Evolutionary conservation across 164 flowering plant species (phyloP).

Genomic region (Sextonia rubra): DNA sequence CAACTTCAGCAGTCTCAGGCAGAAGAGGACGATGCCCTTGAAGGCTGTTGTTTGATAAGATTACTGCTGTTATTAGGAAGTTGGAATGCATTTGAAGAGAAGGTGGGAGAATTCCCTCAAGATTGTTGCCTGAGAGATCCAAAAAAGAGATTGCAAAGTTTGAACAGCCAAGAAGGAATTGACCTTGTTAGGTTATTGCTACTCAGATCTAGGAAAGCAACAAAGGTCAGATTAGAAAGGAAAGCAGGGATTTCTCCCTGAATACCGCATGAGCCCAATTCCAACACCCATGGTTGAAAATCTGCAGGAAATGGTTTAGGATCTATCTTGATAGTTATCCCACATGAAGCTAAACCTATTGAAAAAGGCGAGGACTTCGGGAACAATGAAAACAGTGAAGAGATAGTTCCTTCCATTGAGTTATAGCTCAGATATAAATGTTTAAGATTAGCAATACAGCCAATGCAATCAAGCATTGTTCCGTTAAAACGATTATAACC

Average conservation of each 20-base stretch:
- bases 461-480: slow-evolving; percentile 18
- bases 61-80: neutral
- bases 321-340: slow-evolving; percentile 4
- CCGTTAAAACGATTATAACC: slow-evolving; percentile 10
- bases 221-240: slow-evolving; percentile 2
- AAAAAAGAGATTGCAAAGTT: slow-evolving; percentile 5
- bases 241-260: slow-evolving; percentile 7
- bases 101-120: slow-evolving; percentile 11
- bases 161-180: slow-evolving; percentile 9
- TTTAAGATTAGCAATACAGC: slow-evolving; percentile 2
- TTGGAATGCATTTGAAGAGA: neutral
- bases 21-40: slow-evolving; percentile 17
- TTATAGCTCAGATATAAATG: neutral
- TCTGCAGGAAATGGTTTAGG: neutral
- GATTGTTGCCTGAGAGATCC: slow-evolving; percentile 7
- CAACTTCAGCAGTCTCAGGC: slow-evolving; percentile 5
- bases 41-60: slow-evolving; percentile 12
- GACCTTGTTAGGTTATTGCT: slow-evolving; percentile 1
- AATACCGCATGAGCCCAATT: neutral
- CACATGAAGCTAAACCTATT: slow-evolving; percentile 3
- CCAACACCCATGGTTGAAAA: neutral
- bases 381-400: slow-evolving; percentile 7
- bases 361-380: neutral
- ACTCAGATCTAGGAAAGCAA: neutral
- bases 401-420: slow-evolving; percentile 11